Percentiles rank a stretch among this genome's conserved stretches.
Evolutionary conservation across 1,284 basidiomycete genomes (phyloP).

Genomic region (Chondrostereum purpureum): DNA sequence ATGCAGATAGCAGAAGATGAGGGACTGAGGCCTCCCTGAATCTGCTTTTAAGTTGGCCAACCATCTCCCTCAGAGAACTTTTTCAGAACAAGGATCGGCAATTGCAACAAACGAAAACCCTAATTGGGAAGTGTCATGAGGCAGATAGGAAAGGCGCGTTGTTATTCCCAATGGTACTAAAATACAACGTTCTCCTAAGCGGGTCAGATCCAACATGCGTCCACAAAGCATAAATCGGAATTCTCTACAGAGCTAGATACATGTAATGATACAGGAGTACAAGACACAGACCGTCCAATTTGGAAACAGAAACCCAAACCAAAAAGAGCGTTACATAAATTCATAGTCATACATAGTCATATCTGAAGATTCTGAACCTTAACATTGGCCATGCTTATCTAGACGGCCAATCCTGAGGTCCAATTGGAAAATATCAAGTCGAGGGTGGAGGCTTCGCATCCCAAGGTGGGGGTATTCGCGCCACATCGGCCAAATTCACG

Average conservation of each 20-base stretch:
- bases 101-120: neutral
- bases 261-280: neutral
- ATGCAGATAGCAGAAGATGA: neutral
- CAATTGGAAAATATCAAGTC: no score
- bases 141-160: neutral
- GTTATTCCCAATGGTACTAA: neutral
- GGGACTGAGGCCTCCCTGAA: neutral
- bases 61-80: neutral
- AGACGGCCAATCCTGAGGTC: neutral
- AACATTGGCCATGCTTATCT: neutral
- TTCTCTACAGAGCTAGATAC: neutral
- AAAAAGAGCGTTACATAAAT: neutral
- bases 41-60: neutral
- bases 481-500: slow-evolving; percentile 65
- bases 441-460: slow-evolving; percentile 32
- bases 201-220: neutral
- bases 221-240: neutral
- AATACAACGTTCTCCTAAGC: slow-evolving; percentile 11
- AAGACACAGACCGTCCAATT: neutral
- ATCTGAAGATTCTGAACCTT: no score
- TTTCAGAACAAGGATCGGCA: neutral
- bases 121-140: slow-evolving; percentile 1
- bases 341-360: neutral
- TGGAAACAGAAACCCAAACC: neutral
- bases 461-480: slow-evolving; percentile 70